Conservation (phyloP, 129 eudicot species). For the Dittrichia graveolens region DNA sequence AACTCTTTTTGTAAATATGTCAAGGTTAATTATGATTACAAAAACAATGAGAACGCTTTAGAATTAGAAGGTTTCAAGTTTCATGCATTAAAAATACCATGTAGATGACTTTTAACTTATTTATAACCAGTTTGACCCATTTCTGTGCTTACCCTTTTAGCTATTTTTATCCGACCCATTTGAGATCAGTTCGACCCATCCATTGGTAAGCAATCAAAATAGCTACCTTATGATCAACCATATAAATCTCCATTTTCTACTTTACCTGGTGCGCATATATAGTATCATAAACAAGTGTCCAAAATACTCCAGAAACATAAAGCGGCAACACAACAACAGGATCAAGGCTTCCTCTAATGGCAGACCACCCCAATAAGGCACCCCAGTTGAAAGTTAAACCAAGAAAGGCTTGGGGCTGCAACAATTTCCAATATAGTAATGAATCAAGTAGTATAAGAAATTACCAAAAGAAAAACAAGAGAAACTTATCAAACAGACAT, state of each 20-base stretch:
- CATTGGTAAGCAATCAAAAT: not conserved
- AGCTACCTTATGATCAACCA: not conserved
- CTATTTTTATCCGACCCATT: not conserved
- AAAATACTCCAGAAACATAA: conserved; percentile 77
- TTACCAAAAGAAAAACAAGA: conserved; percentile 11
- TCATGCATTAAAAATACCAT: not conserved
- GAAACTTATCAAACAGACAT: not conserved
- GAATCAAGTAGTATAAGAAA: conserved; percentile 21
- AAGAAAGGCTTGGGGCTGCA: conserved; percentile 98
- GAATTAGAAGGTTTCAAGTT: not conserved
- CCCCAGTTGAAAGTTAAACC: conserved; percentile 98
- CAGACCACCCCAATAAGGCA: conserved; percentile 92
- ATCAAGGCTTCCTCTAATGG: conserved; percentile 84
- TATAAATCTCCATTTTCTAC: not conserved
- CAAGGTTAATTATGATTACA: not conserved
- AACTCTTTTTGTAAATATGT: too few relatives aligned
- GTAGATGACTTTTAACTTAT: not conserved
- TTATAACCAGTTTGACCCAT: not conserved
- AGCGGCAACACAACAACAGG: conserved; percentile 80
- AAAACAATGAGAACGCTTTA: not conserved
- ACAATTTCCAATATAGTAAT: conserved; percentile 19
- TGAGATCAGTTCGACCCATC: not conserved
- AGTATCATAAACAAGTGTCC: conserved; percentile 97
- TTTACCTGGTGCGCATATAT: conserved; percentile 99
- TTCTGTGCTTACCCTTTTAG: too few relatives aligned